Evolutionary conservation across 805 yeast species (phyloP), one percentile per base, ranked within the genome.

Genomic region (Priceomyces fermenticarens): DNA sequence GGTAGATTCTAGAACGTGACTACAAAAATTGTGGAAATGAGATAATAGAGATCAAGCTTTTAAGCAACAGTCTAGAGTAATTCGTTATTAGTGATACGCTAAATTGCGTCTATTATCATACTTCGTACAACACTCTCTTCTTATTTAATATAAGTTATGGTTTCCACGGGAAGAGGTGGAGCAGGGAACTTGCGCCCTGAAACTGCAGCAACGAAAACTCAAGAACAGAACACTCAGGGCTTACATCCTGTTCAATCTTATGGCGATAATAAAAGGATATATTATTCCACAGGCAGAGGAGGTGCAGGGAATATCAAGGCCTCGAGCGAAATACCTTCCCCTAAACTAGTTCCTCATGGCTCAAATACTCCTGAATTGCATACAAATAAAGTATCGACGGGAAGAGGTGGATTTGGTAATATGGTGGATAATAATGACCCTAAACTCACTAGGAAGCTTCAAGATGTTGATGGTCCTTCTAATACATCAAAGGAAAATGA

Each of bases 341-440:
- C 85, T 3, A 75, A 70, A 36, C 67, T 78, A 26, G 78, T 73
- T 2, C 77, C 78, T 2, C 79, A 75, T 48, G 85, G 85, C 3
- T 73, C 81, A 3, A 77, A 73, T 46, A 78, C 85, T 11, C 88
- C 89, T 20, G 74, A 67, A 51, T 66, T 80, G 26, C 58, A 76
- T 16, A 75, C 76, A 13, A 74, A 76, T 23, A 74, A 77, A 17
- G 76, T 78, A 53, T 73, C 85, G 17, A 84, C 89, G 1, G 91
- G 90, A 14, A 71, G 91, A 48, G 91, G 91, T 5, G 91, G 91
- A 5, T 81, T 77, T 37, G 91, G 91, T 4, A 84, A 84, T 53
- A 84, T 84, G 86, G 63, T 80, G 41, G 72, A 67, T 46, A 84
- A 83, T 58, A 70, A 70, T 28, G 80, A 83, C 55, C 77, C 83